Evolutionary conservation across 148 eudicot species (phyloP).

Genomic region (Hydrangea macrophylla): DNA sequence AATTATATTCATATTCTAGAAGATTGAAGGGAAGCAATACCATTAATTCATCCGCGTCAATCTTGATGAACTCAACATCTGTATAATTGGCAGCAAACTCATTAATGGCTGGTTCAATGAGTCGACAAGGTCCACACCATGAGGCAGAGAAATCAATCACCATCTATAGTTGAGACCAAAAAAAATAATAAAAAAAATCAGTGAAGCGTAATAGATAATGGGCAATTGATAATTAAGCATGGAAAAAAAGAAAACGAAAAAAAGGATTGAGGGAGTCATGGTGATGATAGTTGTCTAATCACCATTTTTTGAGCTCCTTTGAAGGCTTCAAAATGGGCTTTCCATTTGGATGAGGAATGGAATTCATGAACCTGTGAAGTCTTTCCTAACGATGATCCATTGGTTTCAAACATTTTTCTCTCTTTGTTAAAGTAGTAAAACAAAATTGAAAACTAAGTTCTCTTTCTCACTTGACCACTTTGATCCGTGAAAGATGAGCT

Average conservation of each 20-base stretch:
- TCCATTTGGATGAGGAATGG: slow-evolving; percentile 40
- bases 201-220: not conserved
- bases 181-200: not conserved
- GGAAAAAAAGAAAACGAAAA: too few relatives aligned
- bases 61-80: slow-evolving; percentile 59
- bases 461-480: not conserved
- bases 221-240: too few relatives aligned
- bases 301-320: slow-evolving; percentile 16
- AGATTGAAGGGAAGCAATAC: slow-evolving; percentile 29
- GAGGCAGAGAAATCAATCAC: slow-evolving; percentile 60
- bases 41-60: slow-evolving; percentile 65
- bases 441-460: not conserved
- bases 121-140: slow-evolving; percentile 60
- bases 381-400: not conserved
- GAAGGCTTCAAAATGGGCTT: slow-evolving; percentile 32
- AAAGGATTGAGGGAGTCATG: too few relatives aligned
- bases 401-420: not conserved
- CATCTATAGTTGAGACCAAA: slow-evolving; percentile 22
- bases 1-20: not conserved
- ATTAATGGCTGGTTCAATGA: slow-evolving; percentile 49
- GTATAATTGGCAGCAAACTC: slow-evolving; percentile 50
- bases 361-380: slow-evolving; percentile 23
- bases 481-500: not conserved
- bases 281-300: too few relatives aligned
- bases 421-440: not conserved